Evolutionary conservation across 371 early-diverging fungal species (phyloP).

Genomic region (Mortierella sp.): DNA sequence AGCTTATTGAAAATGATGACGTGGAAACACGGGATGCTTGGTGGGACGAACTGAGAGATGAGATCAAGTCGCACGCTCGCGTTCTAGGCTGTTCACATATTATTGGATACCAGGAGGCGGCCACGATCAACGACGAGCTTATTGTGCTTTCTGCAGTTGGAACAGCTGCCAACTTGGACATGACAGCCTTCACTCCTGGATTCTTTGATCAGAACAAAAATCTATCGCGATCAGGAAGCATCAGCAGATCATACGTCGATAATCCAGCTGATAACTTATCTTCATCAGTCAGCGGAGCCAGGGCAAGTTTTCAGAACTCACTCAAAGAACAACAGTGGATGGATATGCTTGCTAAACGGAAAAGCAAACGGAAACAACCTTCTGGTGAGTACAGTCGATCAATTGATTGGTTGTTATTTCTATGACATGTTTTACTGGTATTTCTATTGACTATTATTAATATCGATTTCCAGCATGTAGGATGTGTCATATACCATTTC

Average conservation of each 20-base stretch:
- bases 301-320: slow-evolving; percentile 52
- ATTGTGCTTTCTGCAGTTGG: slow-evolving; percentile 76
- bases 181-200: slow-evolving; percentile 54
- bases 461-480: slow-evolving; percentile 60
- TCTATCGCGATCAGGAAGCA: slow-evolving; percentile 51
- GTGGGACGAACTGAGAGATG: slow-evolving; percentile 84
- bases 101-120: slow-evolving; percentile 76
- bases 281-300: slow-evolving; percentile 29
- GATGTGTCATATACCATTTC: slow-evolving; percentile 75
- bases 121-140: slow-evolving; percentile 73
- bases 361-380: slow-evolving; percentile 53
- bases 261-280: slow-evolving; percentile 35
- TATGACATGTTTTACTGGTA: background rate
- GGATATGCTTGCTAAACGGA: slow-evolving; percentile 50
- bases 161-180: slow-evolving; percentile 72
- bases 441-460: background rate
- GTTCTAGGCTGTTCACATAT: slow-evolving; percentile 72
- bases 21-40: slow-evolving; percentile 73
- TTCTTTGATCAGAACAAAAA: slow-evolving; percentile 45
- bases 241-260: slow-evolving; percentile 49
- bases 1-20: slow-evolving; percentile 73
- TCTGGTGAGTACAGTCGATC: slow-evolving; percentile 27
- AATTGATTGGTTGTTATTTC: background rate
- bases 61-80: slow-evolving; percentile 77
- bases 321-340: slow-evolving; percentile 57